These are phyloP conservation scores for Thalia dealbata DNA, from an alignment of 176 grass and related monocot species.

Conservation along the genomic window DNA sequence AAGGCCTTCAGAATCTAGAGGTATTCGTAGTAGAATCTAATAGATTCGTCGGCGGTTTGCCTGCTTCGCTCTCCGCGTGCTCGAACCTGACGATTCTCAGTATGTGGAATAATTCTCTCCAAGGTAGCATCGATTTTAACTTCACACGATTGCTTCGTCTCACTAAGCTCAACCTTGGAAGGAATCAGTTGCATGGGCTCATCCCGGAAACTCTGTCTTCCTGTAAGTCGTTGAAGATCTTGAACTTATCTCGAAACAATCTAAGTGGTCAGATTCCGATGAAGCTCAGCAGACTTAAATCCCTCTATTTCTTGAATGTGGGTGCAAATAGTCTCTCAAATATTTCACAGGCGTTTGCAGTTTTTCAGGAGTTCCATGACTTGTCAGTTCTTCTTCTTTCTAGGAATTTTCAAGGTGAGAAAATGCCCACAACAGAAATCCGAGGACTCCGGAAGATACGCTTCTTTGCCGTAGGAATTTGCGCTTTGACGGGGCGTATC, in stretches of 20 bases:
- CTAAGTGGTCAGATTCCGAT: neutral
- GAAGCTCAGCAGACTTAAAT: neutral
- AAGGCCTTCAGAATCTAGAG: neutral
- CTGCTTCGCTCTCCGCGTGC: neutral
- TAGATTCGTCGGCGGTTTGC: neutral
- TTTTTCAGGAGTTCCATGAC: neutral
- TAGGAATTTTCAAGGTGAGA: neutral
- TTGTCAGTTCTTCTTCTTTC: neutral
- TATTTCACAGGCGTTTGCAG: neutral
- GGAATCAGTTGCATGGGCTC: neutral
- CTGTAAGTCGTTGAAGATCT: neutral
- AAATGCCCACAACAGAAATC: neutral
- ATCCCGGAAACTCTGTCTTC: neutral
- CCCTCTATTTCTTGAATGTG: neutral
- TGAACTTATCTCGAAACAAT: neutral
- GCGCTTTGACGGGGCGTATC: too few relatives aligned
- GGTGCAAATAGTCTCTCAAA: neutral
- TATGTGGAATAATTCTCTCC: conserved; percentile 5
- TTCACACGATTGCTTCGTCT: neutral
- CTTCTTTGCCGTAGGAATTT: neutral
- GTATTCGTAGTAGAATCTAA: neutral
- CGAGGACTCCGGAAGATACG: neutral
- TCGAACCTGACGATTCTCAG: neutral
- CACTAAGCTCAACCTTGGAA: neutral
- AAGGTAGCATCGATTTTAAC: neutral